Conservation (phyloP, 2,329 filamentous ascomycete genomes). For the Verticillium dahliae region DNA sequence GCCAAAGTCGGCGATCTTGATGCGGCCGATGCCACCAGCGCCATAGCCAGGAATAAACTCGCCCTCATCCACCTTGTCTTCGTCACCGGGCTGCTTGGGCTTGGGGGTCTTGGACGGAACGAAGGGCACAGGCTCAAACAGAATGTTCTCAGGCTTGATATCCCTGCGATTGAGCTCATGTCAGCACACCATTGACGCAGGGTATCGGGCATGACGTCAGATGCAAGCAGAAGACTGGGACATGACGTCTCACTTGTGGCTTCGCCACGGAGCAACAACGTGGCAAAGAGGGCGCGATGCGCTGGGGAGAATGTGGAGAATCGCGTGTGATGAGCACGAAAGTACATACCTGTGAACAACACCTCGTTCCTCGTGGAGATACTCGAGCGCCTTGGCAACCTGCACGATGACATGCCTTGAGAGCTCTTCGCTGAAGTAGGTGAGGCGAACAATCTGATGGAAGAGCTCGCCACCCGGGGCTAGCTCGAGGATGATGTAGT, state of each 20-base stretch:
- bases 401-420: slow-evolving; percentile 92
- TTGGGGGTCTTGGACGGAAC: slow-evolving; percentile 74
- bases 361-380: slow-evolving; percentile 88
- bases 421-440: slow-evolving; percentile 95
- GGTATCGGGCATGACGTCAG: slow-evolving; percentile 20
- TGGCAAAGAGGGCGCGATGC: not conserved
- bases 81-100: slow-evolving; percentile 78
- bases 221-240: not conserved
- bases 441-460: slow-evolving; percentile 96
- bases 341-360: slow-evolving; percentile 85
- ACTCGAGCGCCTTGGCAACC: slow-evolving; percentile 89
- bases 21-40: slow-evolving; percentile 82
- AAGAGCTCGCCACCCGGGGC: slow-evolving; percentile 95
- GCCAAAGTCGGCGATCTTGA: slow-evolving; percentile 98
- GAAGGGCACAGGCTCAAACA: slow-evolving; percentile 83
- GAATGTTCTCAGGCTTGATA: slow-evolving; percentile 96
- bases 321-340: not conserved
- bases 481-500: slow-evolving; percentile 94
- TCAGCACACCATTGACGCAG: slow-evolving; percentile 3
- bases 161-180: slow-evolving; percentile 51
- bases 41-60: slow-evolving; percentile 81
- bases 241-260: not conserved
- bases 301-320: not conserved
- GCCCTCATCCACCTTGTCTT: slow-evolving; percentile 95
- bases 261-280: not conserved